Base-by-base conservation (phyloP, 2,329 filamentous ascomycete genomes). In the Xylaria sp. region DNA sequence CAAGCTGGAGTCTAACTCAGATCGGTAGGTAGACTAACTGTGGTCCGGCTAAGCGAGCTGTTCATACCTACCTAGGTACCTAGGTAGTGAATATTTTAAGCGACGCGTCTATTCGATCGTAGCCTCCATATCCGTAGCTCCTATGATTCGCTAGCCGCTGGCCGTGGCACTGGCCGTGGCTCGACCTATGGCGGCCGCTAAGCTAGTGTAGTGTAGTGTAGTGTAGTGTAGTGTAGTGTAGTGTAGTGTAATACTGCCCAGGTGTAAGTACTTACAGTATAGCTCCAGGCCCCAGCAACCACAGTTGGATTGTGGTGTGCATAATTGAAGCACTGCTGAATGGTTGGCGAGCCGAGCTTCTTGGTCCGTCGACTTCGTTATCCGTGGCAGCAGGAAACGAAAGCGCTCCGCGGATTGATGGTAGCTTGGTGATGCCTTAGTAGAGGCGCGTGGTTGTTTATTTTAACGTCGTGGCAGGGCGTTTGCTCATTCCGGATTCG, bases 341-440 rank as follows among this genome's bases (percentile, higher is more conserved):
- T 57, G 58, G 57, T 51, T 23, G 23, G 46, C 51, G 62, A 64
- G 58, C 61, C 58, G 61, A 60, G 37, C 27, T 35, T 31, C 29
- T 11, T 27, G 21, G 13, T 31, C n/a, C 15, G n/a, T 38, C 21
- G 21, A 53, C 37, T 35, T 48, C 19, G 29, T 46, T 25, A 19
- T 19, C 27, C 9, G 7, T 31, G 25, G 13, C 25, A 23, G 27
- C 29, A 25, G n/a, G n/a, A n/a, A 53, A 54, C 27, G 38, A 43
- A 43, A 23, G 4, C 10, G 10, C 19, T 40, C 6, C 9, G 29
- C 3, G 17, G 23, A 29, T 40, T 19, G 15, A 27, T 31, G 21
- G 8, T 15, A 3, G 15, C 21, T 27, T 51, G 11, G 11, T 21
- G 5, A 38, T 11, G 17, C 21, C 10, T 17, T 27, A 3, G 46